phyloP scores from a whole-genome alignment of 371 early-diverging fungal genomes.

The Chytridium lagenaria region DNA sequence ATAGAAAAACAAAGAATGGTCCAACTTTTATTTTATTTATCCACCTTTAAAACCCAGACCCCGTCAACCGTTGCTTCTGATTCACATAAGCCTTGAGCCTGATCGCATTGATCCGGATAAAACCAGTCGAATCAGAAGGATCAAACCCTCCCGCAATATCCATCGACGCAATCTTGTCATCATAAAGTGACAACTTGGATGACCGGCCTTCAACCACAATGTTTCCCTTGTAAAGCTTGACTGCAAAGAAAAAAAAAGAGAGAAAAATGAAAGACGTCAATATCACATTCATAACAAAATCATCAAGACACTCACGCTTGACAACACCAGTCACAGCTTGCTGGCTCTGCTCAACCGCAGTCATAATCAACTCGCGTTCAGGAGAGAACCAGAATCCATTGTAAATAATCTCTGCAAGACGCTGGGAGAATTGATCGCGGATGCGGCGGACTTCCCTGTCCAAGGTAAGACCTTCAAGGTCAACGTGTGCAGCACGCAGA shows the following conservation, averaged over 20 bases:
- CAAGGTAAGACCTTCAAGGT: constrained; percentile 92
- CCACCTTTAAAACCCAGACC: constrained; percentile 26
- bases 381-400: constrained; percentile 96
- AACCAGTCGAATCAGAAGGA: constrained; percentile 92
- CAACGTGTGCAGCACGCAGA: constrained; percentile 91
- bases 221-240: constrained; percentile 96
- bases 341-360: constrained; percentile 83
- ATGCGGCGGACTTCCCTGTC: constrained; percentile 94
- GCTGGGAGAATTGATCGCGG: constrained; percentile 71
- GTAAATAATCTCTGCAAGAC: constrained; percentile 69
- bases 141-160: constrained; percentile 94
- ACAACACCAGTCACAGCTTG: constrained; percentile 88
- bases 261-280: not conserved
- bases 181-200: constrained; percentile 83
- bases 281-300: not conserved
- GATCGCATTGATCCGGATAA: constrained; percentile 96
- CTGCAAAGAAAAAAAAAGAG: constrained; percentile 27
- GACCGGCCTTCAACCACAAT: constrained; percentile 87
- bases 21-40: constrained; percentile 1
- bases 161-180: constrained; percentile 90
- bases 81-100: constrained; percentile 90
- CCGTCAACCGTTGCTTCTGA: constrained; percentile 44
- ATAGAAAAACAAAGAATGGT: too few species aligned
- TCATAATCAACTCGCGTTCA: constrained; percentile 87
- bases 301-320: constrained; percentile 53